phyloP scores from a whole-genome alignment of 176 grass and related monocot genomes.

The Ananas comosus region DNA sequence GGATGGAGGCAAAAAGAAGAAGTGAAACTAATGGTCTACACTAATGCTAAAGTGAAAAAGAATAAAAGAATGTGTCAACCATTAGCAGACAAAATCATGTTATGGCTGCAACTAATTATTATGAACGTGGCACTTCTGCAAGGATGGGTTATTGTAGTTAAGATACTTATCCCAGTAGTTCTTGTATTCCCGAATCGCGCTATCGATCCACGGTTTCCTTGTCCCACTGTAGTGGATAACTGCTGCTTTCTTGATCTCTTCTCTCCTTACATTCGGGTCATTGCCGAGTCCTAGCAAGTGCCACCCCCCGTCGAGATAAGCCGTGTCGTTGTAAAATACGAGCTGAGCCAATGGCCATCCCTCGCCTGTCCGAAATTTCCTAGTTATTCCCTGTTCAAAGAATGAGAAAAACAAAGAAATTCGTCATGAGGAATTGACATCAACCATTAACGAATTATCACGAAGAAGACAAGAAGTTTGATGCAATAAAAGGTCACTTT shows the following conservation, averaged over 20 bases:
- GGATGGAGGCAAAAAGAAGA: not conserved
- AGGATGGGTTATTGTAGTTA: constrained; percentile 42
- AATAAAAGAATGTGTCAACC: not conserved
- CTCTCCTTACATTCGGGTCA: constrained; percentile 16
- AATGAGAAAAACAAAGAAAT: not conserved
- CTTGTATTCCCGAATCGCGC: constrained; percentile 61
- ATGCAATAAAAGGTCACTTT: too few species aligned
- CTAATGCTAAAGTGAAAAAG: not conserved
- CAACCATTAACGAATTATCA: not conserved
- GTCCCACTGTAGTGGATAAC: constrained; percentile 72
- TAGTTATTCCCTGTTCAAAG: constrained; percentile 37
- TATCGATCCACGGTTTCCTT: constrained; percentile 78
- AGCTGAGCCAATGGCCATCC: constrained; percentile 64
- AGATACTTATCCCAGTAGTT: constrained; percentile 57
- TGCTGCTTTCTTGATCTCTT: constrained; percentile 38
- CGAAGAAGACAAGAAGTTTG: too few species aligned
- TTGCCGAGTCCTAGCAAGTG: constrained; percentile 58
- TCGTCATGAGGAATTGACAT: not conserved
- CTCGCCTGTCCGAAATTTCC: constrained; percentile 49
- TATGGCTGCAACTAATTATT: not conserved
- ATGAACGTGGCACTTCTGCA: constrained; percentile 80
- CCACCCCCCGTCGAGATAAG: constrained; percentile 50
- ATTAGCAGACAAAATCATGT: not conserved
- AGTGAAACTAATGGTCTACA: not conserved
- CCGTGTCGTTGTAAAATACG: constrained; percentile 65